These are phyloP conservation scores for Fonsecaea nubica DNA, from an alignment of 2,329 filamentous ascomycete genomes.

Conservation along the genomic window DNA sequence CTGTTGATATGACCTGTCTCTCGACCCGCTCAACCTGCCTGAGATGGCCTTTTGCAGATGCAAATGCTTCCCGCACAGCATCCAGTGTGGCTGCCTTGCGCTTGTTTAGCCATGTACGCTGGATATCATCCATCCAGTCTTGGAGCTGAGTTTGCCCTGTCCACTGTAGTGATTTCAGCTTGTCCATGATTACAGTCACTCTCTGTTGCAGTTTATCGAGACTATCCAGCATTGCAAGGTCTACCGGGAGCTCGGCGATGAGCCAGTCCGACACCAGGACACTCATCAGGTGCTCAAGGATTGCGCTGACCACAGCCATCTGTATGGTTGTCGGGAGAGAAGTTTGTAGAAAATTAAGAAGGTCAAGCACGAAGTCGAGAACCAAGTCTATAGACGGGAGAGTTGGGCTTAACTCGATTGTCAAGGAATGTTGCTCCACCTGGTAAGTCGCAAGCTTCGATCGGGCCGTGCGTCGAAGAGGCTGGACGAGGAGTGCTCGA, in stretches of 20 bases:
- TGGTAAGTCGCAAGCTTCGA: constrained; percentile 26
- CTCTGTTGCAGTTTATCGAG: constrained; percentile 75
- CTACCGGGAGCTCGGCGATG: constrained; percentile 74
- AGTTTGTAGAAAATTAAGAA: constrained; percentile 59
- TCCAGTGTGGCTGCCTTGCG: constrained; percentile 81
- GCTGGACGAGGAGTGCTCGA: constrained; percentile 31
- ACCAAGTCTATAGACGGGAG: constrained; percentile 46
- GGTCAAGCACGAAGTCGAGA: constrained; percentile 51
- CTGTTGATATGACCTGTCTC: constrained; percentile 75
- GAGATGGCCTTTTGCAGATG: constrained; percentile 68
- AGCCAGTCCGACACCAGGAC: constrained; percentile 77
- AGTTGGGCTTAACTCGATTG: constrained; percentile 40
- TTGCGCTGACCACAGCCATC: constrained; percentile 66
- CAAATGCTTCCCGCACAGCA: constrained; percentile 72
- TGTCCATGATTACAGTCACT: constrained; percentile 68
- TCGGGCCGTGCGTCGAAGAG: constrained; percentile 29
- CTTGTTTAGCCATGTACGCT: constrained; percentile 83
- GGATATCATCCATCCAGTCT: constrained; percentile 81
- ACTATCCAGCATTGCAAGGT: constrained; percentile 70
- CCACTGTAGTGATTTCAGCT: constrained; percentile 69
- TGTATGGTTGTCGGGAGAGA: constrained; percentile 58
- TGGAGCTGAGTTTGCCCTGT: constrained; percentile 66
- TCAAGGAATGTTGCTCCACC: constrained; percentile 43
- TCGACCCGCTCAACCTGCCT: constrained; percentile 82
- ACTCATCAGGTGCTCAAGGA: constrained; percentile 73